These are phyloP conservation scores for Microascus cirrosus DNA, from an alignment of 2,329 filamentous ascomycete genomes.

Conservation along the genomic window DNA sequence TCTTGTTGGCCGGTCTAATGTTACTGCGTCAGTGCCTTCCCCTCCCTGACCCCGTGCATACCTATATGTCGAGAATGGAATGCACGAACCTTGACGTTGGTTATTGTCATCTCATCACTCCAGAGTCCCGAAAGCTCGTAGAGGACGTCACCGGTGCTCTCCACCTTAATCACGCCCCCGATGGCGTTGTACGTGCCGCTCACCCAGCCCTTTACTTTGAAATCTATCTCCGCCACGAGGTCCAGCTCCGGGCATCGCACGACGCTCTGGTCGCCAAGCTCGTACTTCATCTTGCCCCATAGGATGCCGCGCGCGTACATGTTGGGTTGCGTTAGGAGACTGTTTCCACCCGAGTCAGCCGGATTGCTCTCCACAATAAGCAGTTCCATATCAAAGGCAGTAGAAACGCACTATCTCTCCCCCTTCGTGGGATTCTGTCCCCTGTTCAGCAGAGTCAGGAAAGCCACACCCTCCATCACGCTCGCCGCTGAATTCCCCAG, in stretches of 20 bases:
- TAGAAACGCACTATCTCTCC: constrained; percentile 69
- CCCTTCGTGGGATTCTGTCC: constrained; percentile 53
- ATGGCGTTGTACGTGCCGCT: constrained; percentile 95
- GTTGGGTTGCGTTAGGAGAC: constrained; percentile 90
- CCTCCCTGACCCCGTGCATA: constrained; percentile 7
- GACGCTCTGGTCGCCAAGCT: constrained; percentile 90
- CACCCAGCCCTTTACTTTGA: constrained; percentile 98
- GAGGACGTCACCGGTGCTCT: constrained; percentile 74
- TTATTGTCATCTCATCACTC: constrained; percentile 92
- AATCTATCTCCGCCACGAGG: constrained; percentile 83
- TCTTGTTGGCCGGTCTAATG: constrained; percentile 76
- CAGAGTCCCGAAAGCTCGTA: constrained; percentile 88
- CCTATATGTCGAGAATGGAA: not conserved
- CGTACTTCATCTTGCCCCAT: constrained; percentile 99
- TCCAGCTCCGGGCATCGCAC: constrained; percentile 84
- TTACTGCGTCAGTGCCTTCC: not conserved
- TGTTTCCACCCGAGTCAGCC: constrained; percentile 20
- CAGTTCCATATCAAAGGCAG: not conserved
- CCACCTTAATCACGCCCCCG: constrained; percentile 80
- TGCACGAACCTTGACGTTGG: constrained; percentile 57
- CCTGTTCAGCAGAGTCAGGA: constrained; percentile 71
- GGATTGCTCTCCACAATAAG: not conserved
- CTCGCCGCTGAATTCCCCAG: constrained; percentile 94
- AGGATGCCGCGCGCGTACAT: constrained; percentile 97
- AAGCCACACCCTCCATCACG: constrained; percentile 94